A percentile compares a stretch with the other conserved stretches of the same genome.
These are phyloP conservation scores for Emericellopsis cladophorae DNA, from an alignment of 2,329 filamentous ascomycete species.

Conservation along the genomic window DNA sequence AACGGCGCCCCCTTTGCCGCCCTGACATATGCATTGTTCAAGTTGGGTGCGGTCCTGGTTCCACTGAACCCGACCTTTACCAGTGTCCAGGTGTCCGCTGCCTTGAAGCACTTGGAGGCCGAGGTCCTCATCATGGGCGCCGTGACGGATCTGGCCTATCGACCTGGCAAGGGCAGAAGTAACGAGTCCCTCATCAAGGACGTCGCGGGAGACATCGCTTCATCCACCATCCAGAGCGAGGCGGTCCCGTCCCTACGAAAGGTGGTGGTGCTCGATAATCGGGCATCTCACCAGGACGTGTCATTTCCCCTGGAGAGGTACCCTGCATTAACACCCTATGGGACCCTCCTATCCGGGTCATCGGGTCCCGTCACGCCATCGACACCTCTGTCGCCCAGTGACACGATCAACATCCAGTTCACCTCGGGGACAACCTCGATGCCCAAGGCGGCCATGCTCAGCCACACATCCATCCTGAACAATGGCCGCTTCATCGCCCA, in stretches of 20 bases:
- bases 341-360: slow-evolving; percentile 20
- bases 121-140: slow-evolving; percentile 72
- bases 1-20: slow-evolving; percentile 77
- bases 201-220: slow-evolving; percentile 28
- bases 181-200: slow-evolving; percentile 34
- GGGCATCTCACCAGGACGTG: slow-evolving; percentile 29
- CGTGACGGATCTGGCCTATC: slow-evolving; percentile 71
- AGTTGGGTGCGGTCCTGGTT: slow-evolving; percentile 88
- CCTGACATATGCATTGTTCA: slow-evolving; percentile 82
- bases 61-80: slow-evolving; percentile 90
- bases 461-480: slow-evolving; percentile 79
- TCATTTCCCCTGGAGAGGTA: slow-evolving; percentile 28
- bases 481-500: slow-evolving; percentile 77
- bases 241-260: slow-evolving; percentile 56
- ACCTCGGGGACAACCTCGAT: slow-evolving; percentile 87
- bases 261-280: slow-evolving; percentile 73
- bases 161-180: slow-evolving; percentile 38
- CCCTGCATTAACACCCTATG: slow-evolving; percentile 31
- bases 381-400: slow-evolving; percentile 39
- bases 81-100: slow-evolving; percentile 61
- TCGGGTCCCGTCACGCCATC: slow-evolving; percentile 25
- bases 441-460: slow-evolving; percentile 85
- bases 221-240: slow-evolving; percentile 18
- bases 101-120: slow-evolving; percentile 62
- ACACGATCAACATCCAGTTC: slow-evolving; percentile 91